Percentiles rank a stretch among this genome's conserved stretches.
phyloP scores from a whole-genome alignment of 768 basidiomycete species.

The Lactifluus pinguis region DNA sequence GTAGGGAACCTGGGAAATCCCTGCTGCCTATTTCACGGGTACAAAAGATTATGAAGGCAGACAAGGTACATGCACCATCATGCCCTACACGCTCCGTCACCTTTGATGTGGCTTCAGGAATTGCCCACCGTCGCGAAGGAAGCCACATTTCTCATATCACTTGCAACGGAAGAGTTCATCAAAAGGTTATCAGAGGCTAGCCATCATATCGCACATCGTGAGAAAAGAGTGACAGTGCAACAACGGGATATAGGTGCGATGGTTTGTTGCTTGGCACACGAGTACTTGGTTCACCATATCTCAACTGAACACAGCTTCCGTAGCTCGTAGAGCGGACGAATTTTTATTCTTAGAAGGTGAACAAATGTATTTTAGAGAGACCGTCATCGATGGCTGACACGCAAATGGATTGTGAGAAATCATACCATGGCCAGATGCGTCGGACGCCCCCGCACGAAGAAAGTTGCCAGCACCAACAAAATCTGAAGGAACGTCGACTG shows the following conservation, averaged over 20 bases:
- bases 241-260: slow-evolving; percentile 68
- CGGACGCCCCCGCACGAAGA: slow-evolving; percentile 36
- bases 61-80: slow-evolving; percentile 44
- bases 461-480: slow-evolving; percentile 29
- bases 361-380: not conserved
- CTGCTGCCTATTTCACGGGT: slow-evolving; percentile 68
- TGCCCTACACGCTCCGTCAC: not conserved
- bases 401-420: slow-evolving; percentile 36
- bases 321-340: slow-evolving; percentile 60
- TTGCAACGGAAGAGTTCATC: slow-evolving; percentile 87
- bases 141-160: slow-evolving; percentile 66
- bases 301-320: slow-evolving; percentile 35
- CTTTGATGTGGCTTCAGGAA: slow-evolving; percentile 37
- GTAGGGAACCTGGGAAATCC: slow-evolving; percentile 53
- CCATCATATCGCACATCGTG: slow-evolving; percentile 59
- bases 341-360: slow-evolving; percentile 72
- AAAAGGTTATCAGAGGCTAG: slow-evolving; percentile 62
- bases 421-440: slow-evolving; percentile 40
- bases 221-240: slow-evolving; percentile 68
- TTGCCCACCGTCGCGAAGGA: slow-evolving; percentile 69
- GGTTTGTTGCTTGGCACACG: not conserved
- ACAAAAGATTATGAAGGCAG: slow-evolving; percentile 79
- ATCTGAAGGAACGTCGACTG: slow-evolving; percentile 15
- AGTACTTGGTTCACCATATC: not conserved
- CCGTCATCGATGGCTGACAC: not conserved